These are phyloP conservation scores for Acanthamoeba healyi DNA, from an alignment of 208 protist species.

Conservation along the genomic window DNA sequence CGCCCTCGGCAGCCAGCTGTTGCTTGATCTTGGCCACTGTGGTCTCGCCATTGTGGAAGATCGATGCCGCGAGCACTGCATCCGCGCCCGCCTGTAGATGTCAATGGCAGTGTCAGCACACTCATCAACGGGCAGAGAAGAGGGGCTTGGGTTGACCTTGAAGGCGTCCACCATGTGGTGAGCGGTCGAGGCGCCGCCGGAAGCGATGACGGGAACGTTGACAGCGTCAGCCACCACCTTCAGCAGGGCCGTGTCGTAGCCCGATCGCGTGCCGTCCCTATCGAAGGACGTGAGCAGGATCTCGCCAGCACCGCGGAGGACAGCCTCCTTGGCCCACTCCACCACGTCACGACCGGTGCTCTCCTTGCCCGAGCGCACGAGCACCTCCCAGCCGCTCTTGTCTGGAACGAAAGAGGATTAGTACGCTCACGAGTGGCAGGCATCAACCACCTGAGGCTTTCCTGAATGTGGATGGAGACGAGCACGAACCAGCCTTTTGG, in stretches of 20 bases:
- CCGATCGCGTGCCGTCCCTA: constrained; percentile 59
- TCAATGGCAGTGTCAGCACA: background rate
- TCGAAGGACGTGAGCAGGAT: constrained; percentile 81
- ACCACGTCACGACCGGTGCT: constrained; percentile 77
- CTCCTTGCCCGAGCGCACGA: constrained; percentile 73
- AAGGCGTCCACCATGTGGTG: constrained; percentile 68
- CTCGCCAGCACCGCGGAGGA: constrained; percentile 77
- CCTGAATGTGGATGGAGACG: no score
- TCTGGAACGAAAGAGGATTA: background rate
- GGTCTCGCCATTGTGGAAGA: constrained; percentile 80
- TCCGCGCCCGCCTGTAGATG: constrained; percentile 74
- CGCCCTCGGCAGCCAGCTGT: constrained; percentile 21
- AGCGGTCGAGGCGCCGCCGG: constrained; percentile 62
- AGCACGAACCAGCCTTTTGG: background rate
- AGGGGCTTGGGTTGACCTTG: constrained; percentile 33
- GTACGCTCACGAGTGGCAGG: background rate
- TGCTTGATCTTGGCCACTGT: constrained; percentile 77
- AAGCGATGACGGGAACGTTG: constrained; percentile 80
- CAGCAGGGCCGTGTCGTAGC: constrained; percentile 79
- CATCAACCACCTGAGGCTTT: no score
- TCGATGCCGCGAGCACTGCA: constrained; percentile 79
- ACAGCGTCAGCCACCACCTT: constrained; percentile 71
- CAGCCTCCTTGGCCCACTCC: constrained; percentile 75
- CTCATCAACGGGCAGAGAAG: background rate
- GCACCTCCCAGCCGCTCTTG: constrained; percentile 76